Evolutionary conservation across 1,284 basidiomycete genomes (phyloP).

Genomic region (Melampsora americana): DNA sequence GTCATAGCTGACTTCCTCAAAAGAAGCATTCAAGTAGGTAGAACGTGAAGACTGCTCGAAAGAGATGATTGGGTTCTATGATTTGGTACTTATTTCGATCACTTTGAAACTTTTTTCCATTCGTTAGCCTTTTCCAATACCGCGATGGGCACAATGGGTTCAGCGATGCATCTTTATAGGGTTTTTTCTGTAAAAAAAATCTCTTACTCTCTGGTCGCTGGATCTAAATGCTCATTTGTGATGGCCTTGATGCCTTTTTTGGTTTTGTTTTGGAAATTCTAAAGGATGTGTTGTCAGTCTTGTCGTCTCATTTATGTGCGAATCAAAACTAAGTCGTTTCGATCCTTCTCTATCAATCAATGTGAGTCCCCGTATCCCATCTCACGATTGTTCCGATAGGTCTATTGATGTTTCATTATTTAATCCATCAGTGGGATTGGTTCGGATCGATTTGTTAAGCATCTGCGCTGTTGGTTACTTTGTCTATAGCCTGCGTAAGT

Average conservation of each 20-base stretch:
- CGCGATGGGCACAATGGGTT: background rate
- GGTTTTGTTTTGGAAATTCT: background rate
- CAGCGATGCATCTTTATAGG: background rate
- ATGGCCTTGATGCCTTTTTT: background rate
- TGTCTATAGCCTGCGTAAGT: background rate
- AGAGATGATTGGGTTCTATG: background rate
- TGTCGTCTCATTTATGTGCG: background rate
- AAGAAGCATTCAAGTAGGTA: background rate
- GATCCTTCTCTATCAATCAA: background rate
- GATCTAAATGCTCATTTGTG: background rate
- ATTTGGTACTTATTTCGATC: background rate
- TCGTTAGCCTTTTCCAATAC: background rate
- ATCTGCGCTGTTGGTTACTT: background rate
- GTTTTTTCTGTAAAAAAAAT: background rate
- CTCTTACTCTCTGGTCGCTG: background rate
- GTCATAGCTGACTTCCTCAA: background rate
- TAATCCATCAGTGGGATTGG: background rate
- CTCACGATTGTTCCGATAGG: background rate
- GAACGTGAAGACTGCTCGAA: background rate
- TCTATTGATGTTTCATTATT: background rate
- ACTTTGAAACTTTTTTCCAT: background rate
- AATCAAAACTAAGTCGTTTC: background rate
- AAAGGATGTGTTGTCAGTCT: conserved; percentile 2
- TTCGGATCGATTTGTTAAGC: background rate
- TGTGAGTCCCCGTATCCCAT: background rate